Base-by-base conservation (phyloP, 176 grass and related monocot genomes). In the Triticum urartu region DNA sequence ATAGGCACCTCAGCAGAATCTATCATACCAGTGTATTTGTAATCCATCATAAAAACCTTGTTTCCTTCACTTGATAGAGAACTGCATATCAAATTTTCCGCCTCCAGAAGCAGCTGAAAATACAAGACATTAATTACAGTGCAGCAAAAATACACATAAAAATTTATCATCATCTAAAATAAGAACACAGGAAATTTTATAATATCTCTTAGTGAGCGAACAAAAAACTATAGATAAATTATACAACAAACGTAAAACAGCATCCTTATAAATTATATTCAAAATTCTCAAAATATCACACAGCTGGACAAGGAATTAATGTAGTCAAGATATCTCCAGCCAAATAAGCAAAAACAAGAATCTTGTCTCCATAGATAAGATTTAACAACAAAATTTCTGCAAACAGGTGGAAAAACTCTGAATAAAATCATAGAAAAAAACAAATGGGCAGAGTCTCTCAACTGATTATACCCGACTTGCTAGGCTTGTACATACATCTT, bases 81-180 rank as follows among this genome's bases (percentile, higher is more conserved):
- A 79, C 89, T 91, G 56, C 70, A 84, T 94, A 96, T 95, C 60
- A 89, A 88, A 54, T 60, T 92, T 84, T 95, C 92, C 56, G 92
- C 94, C 79, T 98, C 97, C 72, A 89, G 87, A 98, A 95, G 90
- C 72, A 98, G 78, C 97, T 98, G 90, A 87, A 81, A 92, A 95
- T 79, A 78, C 60, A 92, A 92, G 12, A 93, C 81, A 72, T 80
- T 72, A 71, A 90, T 86, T 79, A 20, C 79, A 77, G 62, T 78
- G 70, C 42, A 50, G 20, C 60, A 80, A 78, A 79, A 18, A 58
- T 40, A 83, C 75, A 91, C 42, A 79, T 36, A 43, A 36, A 14
- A 11, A 25, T 5, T 87, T 77, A 32, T 63, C 17, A 35, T 66
- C 64, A 5, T 78, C 75, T 58, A 59, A 78, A 83, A 79, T 5